Conservation (phyloP, 768 basidiomycete genomes). For the Mycena sanguinolenta region DNA sequence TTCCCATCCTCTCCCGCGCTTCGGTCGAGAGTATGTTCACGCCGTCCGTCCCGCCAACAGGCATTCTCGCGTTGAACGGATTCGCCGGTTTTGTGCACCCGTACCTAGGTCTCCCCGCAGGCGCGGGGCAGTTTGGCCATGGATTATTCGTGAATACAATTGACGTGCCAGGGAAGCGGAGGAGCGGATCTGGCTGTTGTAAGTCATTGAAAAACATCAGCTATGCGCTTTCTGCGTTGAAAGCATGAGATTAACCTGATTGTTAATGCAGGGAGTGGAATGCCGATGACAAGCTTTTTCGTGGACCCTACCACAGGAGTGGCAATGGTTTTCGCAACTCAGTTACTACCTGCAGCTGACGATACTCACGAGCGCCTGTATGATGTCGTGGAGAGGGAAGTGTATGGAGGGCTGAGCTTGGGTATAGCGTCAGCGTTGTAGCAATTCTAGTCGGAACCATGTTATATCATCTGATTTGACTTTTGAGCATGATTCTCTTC, state of each 20-base stretch:
- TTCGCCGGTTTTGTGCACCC: not conserved
- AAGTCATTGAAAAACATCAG: slow-evolving; percentile 17
- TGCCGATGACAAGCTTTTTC: slow-evolving; percentile 50
- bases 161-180: slow-evolving; percentile 46
- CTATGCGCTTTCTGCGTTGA: not conserved
- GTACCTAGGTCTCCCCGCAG: not conserved
- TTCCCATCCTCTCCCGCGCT: slow-evolving; percentile 21
- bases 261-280: slow-evolving; percentile 45
- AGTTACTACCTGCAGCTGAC: slow-evolving; percentile 8
- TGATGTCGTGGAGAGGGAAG: not conserved
- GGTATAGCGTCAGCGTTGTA: not conserved
- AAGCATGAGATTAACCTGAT: not conserved
- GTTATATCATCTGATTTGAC: no score
- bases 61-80: not conserved
- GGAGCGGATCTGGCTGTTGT: slow-evolving; percentile 48
- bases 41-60: slow-evolving; percentile 29
- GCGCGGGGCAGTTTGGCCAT: slow-evolving; percentile 44
- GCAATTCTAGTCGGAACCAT: no score
- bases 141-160: slow-evolving; percentile 43
- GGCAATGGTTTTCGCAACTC: slow-evolving; percentile 17
- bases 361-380: not conserved
- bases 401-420: not conserved
- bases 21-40: slow-evolving; percentile 35
- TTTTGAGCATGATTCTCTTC: no score
- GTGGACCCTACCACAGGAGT: slow-evolving; percentile 43